phyloP scores from a whole-genome alignment of 2,329 filamentous ascomycete genomes.

The Verticillium nonalfalfae region DNA sequence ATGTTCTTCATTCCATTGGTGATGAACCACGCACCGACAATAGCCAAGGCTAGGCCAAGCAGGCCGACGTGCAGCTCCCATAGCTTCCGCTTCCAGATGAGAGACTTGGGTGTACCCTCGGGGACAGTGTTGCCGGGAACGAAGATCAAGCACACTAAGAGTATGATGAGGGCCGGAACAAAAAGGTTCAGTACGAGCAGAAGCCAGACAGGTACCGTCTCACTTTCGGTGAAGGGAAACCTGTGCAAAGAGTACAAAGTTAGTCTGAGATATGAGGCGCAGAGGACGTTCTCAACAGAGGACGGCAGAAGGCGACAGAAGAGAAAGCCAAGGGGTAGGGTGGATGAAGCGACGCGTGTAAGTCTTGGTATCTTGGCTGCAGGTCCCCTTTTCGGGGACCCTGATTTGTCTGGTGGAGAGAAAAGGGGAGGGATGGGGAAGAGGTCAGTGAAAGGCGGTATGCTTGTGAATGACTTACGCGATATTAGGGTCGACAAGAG shows the following conservation, averaged over 20 bases:
- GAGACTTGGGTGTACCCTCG: slow-evolving; percentile 51
- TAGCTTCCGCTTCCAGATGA: slow-evolving; percentile 74
- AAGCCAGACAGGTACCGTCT: slow-evolving; percentile 64
- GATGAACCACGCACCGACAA: slow-evolving; percentile 69
- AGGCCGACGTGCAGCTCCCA: slow-evolving; percentile 88
- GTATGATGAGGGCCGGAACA: slow-evolving; percentile 61
- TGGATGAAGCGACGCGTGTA: not conserved
- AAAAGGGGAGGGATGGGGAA: not conserved
- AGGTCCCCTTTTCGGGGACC: not conserved
- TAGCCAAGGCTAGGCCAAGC: slow-evolving; percentile 71
- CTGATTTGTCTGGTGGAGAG: not conserved
- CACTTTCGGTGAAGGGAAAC: slow-evolving; percentile 63
- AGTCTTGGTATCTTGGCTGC: not conserved
- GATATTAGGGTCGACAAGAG: slow-evolving; percentile 65
- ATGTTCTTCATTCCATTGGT: slow-evolving; percentile 81
- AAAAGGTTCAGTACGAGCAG: slow-evolving; percentile 58
- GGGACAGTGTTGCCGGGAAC: slow-evolving; percentile 67
- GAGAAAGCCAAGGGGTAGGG: not conserved
- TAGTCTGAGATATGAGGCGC: not conserved
- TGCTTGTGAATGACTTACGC: slow-evolving; percentile 39
- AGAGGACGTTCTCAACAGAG: not conserved
- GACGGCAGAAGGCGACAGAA: not conserved
- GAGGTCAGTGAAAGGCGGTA: not conserved
- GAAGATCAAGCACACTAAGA: slow-evolving; percentile 61
- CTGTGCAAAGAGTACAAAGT: slow-evolving; percentile 25